These are phyloP conservation scores for Aspergillus tubingensis DNA, from an alignment of 2,329 filamentous ascomycete species.

Conservation along the genomic window DNA sequence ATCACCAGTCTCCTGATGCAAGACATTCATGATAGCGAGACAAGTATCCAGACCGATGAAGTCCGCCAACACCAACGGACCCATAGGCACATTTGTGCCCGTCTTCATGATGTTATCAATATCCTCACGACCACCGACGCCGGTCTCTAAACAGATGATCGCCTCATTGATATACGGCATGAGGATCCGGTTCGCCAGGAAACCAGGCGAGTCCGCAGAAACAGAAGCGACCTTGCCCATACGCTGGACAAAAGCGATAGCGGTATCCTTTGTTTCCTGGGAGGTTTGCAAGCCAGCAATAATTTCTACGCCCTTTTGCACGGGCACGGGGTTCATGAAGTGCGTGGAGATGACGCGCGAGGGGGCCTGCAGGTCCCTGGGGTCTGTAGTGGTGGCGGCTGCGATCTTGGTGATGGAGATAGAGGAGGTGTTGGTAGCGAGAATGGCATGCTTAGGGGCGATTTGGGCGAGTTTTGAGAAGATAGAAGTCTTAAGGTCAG, in stretches of 20 bases:
- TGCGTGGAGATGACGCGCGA: slow-evolving; percentile 93
- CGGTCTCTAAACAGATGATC: slow-evolving; percentile 91
- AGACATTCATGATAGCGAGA: slow-evolving; percentile 92
- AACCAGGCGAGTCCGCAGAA: slow-evolving; percentile 87
- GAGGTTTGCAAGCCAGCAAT: slow-evolving; percentile 94
- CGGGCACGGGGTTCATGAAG: slow-evolving; percentile 98
- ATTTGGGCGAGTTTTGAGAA: slow-evolving; percentile 81
- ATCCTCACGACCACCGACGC: slow-evolving; percentile 82
- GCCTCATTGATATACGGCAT: slow-evolving; percentile 99
- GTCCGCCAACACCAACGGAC: slow-evolving; percentile 87
- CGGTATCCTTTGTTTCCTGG: slow-evolving; percentile 74
- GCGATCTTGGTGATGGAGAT: slow-evolving; percentile 97
- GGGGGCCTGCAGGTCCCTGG: slow-evolving; percentile 75
- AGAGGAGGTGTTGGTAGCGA: slow-evolving; percentile 98
- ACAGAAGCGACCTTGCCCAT: slow-evolving; percentile 93
- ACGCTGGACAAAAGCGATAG: slow-evolving; percentile 79
- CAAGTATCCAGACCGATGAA: slow-evolving; percentile 98
- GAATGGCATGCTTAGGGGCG: slow-evolving; percentile 79
- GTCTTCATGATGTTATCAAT: slow-evolving; percentile 99
- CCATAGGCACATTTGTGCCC: slow-evolving; percentile 98
- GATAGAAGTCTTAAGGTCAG: slow-evolving; percentile 81
- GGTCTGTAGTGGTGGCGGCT: slow-evolving; percentile 76
- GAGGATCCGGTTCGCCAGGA: slow-evolving; percentile 92
- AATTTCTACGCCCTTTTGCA: slow-evolving; percentile 97
- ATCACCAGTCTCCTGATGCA: slow-evolving; percentile 89